Evolutionary conservation across 2,329 filamentous ascomycete genomes (phyloP).

Genomic region (Neofusicoccum kwambonambiense): DNA sequence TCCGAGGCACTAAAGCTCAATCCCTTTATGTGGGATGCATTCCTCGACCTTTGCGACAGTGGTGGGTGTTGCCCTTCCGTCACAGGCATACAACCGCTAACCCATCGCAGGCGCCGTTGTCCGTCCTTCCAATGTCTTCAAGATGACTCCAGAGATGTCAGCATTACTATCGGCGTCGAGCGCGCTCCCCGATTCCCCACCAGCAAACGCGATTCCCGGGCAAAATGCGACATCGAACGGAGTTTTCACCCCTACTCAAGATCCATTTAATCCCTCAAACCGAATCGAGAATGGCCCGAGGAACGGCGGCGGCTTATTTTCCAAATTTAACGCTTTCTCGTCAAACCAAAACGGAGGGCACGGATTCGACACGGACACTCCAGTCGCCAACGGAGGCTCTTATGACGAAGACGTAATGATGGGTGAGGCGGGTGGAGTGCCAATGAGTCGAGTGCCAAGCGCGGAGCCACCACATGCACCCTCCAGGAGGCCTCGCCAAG

Average conservation of each 20-base stretch:
- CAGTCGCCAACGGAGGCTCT: conserved; percentile 41
- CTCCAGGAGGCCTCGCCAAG: conserved; percentile 37
- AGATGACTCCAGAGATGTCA: conserved; percentile 64
- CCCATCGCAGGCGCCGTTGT: conserved; percentile 66
- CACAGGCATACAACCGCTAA: conserved; percentile 9
- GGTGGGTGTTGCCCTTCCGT: conserved; percentile 38
- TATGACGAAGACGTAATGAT: conserved; percentile 47
- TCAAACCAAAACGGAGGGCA: conserved; percentile 23
- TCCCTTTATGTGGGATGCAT: conserved; percentile 98
- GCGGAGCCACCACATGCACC: conserved; percentile 52
- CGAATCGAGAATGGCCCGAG: conserved; percentile 33
- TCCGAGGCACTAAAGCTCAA: conserved; percentile 87
- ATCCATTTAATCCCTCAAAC: conserved; percentile 45
- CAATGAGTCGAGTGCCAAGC: conserved; percentile 29
- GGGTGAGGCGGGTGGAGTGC: conserved; percentile 34
- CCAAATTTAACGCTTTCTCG: conserved; percentile 41
- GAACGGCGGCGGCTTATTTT: conserved; percentile 37
- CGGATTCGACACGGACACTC: conserved; percentile 45
- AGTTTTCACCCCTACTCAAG: conserved; percentile 35
- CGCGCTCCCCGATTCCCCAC: conserved; percentile 25
- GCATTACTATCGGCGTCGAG: conserved; percentile 43
- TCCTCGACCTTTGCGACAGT: conserved; percentile 80
- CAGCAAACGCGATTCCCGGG: neutral
- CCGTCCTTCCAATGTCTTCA: conserved; percentile 83
- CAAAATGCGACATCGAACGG: neutral